These are phyloP conservation scores for Phascolomyces articulosus DNA, from an alignment of 371 early-diverging fungal species.

Conservation along the genomic window DNA sequence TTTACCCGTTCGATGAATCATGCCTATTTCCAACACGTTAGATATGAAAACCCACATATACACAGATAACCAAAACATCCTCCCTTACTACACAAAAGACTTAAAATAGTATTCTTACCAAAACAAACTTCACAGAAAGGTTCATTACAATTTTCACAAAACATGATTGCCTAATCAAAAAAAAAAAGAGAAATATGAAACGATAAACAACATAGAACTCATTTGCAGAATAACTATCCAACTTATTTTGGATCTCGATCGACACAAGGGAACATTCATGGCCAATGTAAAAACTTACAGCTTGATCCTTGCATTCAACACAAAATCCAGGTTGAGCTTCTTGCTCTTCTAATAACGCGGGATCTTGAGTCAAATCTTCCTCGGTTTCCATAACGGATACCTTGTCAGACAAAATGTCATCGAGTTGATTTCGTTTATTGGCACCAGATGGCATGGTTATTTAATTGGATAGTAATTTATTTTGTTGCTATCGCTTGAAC, in stretches of 20 bases:
- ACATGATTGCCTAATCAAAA: constrained; percentile 59
- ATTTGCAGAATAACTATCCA: no score
- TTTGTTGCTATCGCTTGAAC: not conserved
- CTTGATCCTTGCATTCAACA: constrained; percentile 90
- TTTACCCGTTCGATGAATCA: constrained; percentile 89
- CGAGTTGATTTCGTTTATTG: constrained; percentile 37
- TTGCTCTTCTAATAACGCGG: constrained; percentile 26
- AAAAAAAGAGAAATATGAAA: not conserved
- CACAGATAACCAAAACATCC: no score
- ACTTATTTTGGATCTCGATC: not conserved
- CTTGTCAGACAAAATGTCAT: constrained; percentile 48
- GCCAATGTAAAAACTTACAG: constrained; percentile 39
- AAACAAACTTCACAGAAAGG: constrained; percentile 93
- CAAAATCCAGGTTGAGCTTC: constrained; percentile 70
- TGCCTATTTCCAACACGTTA: constrained; percentile 32
- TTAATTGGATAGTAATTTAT: no score
- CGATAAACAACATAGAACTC: no score
- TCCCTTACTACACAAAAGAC: not conserved
- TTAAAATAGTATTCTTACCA: constrained; percentile 32
- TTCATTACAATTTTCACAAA: constrained; percentile 79
- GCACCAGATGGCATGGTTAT: constrained; percentile 27
- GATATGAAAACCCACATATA: not conserved
- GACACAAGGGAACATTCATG: no score
- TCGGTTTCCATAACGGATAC: constrained; percentile 54
- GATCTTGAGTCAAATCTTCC: constrained; percentile 31